These are phyloP conservation scores for Schizosaccharomyces japonicus DNA, from an alignment of 805 yeast genomes.

Conservation along the genomic window DNA sequence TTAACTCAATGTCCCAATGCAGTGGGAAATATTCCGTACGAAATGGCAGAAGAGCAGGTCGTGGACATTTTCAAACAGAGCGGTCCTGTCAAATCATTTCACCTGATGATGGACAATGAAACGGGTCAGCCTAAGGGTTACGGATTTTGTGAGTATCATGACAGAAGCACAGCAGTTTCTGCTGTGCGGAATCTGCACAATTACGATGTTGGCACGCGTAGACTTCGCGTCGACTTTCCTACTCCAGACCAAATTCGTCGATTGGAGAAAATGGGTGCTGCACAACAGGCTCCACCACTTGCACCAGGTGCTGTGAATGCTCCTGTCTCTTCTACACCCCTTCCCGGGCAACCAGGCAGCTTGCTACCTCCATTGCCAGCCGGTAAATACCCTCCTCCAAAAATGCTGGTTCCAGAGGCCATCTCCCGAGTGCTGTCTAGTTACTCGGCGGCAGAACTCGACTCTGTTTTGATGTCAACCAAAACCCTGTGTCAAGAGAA, in stretches of 20 bases:
- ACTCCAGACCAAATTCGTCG: constrained; percentile 1
- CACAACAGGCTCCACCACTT: background rate
- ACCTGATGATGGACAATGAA: constrained; percentile 60
- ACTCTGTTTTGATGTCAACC: constrained; percentile 31
- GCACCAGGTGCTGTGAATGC: no score
- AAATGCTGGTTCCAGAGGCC: constrained; percentile 19
- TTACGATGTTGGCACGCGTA: constrained; percentile 47
- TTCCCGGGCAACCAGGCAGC: background rate
- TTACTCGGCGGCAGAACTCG: constrained; percentile 25
- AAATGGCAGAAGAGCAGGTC: constrained; percentile 85
- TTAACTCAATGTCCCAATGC: background rate
- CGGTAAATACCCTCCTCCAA: constrained; percentile 24
- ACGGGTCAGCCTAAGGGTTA: constrained; percentile 83
- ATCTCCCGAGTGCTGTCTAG: constrained; percentile 25
- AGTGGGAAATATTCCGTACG: constrained; percentile 75
- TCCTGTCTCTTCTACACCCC: constrained; percentile 5
- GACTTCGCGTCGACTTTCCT: constrained; percentile 42
- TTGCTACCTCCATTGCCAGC: background rate
- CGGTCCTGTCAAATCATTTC: constrained; percentile 62
- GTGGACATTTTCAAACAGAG: constrained; percentile 39
- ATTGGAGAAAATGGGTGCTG: background rate
- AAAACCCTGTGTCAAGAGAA: constrained; percentile 32
- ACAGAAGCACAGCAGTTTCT: constrained; percentile 56
- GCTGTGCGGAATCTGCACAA: constrained; percentile 78
- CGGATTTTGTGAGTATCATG: constrained; percentile 69